A percentile compares a stretch with the other conserved stretches of the same genome.
Evolutionary conservation across 2,329 filamentous ascomycete genomes (phyloP).

Genomic region (Rutstroemia sp.): DNA sequence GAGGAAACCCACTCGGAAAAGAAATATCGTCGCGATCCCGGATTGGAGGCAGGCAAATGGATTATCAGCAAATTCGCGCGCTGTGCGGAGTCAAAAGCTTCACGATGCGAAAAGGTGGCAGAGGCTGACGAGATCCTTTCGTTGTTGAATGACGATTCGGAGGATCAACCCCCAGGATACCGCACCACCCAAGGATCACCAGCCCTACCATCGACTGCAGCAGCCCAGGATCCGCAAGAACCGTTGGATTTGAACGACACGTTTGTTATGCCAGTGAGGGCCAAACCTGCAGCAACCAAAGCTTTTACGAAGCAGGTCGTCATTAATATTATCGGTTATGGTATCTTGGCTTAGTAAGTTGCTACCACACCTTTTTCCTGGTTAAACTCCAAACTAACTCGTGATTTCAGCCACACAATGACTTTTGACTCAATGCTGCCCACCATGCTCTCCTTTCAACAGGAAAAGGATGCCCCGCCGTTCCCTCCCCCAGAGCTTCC

Average conservation of each 20-base stretch:
- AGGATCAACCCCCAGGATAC: constrained; percentile 62
- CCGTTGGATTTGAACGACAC: constrained; percentile 28
- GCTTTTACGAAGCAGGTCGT: constrained; percentile 81
- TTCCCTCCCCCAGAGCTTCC: constrained; percentile 54
- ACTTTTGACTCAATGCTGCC: constrained; percentile 92
- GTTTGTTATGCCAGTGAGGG: constrained; percentile 19
- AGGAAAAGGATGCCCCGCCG: constrained; percentile 24
- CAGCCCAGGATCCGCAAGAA: constrained; percentile 32
- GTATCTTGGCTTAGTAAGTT: constrained; percentile 89
- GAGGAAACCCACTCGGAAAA: constrained; percentile 89
- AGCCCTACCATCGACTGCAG: constrained; percentile 33
- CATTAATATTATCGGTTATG: constrained; percentile 82
- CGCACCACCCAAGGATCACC: constrained; percentile 52
- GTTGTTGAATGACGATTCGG: constrained; percentile 46
- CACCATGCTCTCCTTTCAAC: constrained; percentile 57
- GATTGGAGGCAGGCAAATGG: constrained; percentile 68
- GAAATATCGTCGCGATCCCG: constrained; percentile 68
- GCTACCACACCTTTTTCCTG: constrained; percentile 7
- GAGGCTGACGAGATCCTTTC: constrained; percentile 40
- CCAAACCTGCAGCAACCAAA: constrained; percentile 39
- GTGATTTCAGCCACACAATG: constrained; percentile 72
- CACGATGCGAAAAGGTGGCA: constrained; percentile 31
- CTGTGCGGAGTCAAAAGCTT: constrained; percentile 27
- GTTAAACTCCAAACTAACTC: constrained; percentile 16
- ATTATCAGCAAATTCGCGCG: constrained; percentile 40